Evolutionary conservation across 2,329 filamentous ascomycete species (phyloP).

Genomic region (Colletotrichum filicis): DNA sequence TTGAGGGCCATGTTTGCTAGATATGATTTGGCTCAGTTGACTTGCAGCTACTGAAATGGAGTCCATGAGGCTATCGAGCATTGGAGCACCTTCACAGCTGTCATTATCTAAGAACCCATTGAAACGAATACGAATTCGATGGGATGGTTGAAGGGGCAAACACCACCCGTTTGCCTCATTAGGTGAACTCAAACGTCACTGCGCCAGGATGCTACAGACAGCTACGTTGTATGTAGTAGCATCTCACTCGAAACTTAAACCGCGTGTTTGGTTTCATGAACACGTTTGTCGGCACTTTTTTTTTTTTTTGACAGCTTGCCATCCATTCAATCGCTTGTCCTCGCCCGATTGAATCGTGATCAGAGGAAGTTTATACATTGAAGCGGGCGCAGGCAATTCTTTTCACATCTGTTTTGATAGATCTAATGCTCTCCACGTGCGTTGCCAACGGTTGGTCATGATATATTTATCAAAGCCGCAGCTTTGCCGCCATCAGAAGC

Average conservation of each 20-base stretch:
- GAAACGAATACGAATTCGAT: constrained; percentile 30
- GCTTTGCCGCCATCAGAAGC: neutral
- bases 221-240: neutral
- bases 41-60: neutral
- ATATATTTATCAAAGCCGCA: neutral
- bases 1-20: neutral
- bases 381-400: too few relatives aligned
- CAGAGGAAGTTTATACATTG: neutral
- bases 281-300: neutral
- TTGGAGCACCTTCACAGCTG: too few relatives aligned
- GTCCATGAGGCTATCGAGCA: neutral
- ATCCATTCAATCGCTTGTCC: neutral
- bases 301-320: neutral
- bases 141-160: neutral
- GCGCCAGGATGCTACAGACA: neutral
- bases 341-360: neutral
- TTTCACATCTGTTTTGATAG: too few relatives aligned
- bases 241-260: constrained; percentile 13
- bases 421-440: neutral
- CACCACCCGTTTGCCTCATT: neutral
- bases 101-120: neutral
- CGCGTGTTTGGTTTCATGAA: constrained; percentile 10
- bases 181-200: constrained; percentile 10
- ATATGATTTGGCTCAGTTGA: neutral
- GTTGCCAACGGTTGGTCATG: neutral